Evolutionary conservation across 176 grass and related monocot genomes (phyloP), one percentile per base, ranked within the genome.

Genomic region (Oryza coarctata): DNA sequence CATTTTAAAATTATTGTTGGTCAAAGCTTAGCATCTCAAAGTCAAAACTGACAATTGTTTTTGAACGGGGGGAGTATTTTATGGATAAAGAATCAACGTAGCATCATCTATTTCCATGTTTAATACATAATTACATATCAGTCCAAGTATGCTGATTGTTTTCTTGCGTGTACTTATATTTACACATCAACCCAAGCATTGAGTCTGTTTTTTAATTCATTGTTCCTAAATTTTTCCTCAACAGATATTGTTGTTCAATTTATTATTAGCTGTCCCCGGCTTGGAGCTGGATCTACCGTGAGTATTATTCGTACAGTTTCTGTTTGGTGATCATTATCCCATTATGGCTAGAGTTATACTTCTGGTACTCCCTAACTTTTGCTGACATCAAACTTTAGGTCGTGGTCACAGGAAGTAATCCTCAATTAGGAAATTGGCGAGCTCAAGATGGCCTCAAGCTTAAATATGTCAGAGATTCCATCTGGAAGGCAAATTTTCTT

Each of bases 181-280:
- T 41, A 1, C 55, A 60, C 25, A 60, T 23, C 47, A 22, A 18
- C 68, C n/a, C 26, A 36, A 38, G 43, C 34, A 70, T 55, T 30
- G 63, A 17, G 60, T 33, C 32, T 2, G 3, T 33, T 39, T 47
- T 78, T 68, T 79, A n/a, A 71, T 69, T 77, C 36, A 22, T 45
- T 8, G 2, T 90, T 68, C 28, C 70, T 32, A 79, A 45, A 22
- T 78, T 75, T 86, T 75, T 50, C 64, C 31, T 69, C 65, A 78
- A 41, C 89, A 99, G 96, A 91, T 87, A 83, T 77, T 34, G 80
- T 94, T 86, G 85, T 94, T 75, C 96, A 99, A 18, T 99, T 99
- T 71, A 66, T 90, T 33, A 93, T 99, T 85, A 95, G 89, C 66
- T 95, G 89, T 61, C 87, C 93, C 80, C 85, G 71, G 44, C 52